phyloP scores from a whole-genome alignment of 148 eudicot genomes.

The Camellia japonica region DNA sequence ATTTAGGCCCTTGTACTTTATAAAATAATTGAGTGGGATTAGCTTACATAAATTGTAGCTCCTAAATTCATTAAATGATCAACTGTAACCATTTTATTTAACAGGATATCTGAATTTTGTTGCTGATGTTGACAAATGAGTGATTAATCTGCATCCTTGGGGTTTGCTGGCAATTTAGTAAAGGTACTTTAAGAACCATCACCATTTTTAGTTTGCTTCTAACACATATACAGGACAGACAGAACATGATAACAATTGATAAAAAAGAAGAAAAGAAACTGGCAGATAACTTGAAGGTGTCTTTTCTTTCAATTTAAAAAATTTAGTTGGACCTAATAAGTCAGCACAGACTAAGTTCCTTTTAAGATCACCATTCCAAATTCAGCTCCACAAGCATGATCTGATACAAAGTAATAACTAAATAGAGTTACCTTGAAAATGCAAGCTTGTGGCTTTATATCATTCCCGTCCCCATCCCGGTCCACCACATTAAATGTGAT shows the following conservation, averaged over 20 bases:
- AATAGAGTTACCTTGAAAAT: slow-evolving; percentile 76
- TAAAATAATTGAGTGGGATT: not conserved
- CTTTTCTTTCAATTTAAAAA: not conserved
- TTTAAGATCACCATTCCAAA: not conserved
- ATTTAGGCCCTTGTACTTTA: slow-evolving; percentile 7
- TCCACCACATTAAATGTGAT: slow-evolving; percentile 94
- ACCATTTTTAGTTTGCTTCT: not conserved
- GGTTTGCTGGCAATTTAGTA: not conserved
- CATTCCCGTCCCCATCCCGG: slow-evolving; percentile 57
- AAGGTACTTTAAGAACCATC: not conserved
- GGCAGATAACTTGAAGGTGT: not conserved
- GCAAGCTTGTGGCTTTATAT: slow-evolving; percentile 91
- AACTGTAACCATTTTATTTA: too few species aligned
- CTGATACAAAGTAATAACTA: too few species aligned
- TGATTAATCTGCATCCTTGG: not conserved
- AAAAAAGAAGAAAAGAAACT: not conserved
- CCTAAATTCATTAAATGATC: too few species aligned
- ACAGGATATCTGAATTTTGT: not conserved
- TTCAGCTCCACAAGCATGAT: not conserved
- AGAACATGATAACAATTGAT: not conserved
- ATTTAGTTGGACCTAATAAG: slow-evolving; percentile 6
- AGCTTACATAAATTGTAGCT: not conserved
- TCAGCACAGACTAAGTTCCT: not conserved
- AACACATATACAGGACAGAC: not conserved
- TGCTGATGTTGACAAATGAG: not conserved